Percentiles rank a stretch among this genome's conserved stretches.
These are phyloP conservation scores for Fusarium virguliforme DNA, from an alignment of 2,329 filamentous ascomycete genomes.

Conservation along the genomic window DNA sequence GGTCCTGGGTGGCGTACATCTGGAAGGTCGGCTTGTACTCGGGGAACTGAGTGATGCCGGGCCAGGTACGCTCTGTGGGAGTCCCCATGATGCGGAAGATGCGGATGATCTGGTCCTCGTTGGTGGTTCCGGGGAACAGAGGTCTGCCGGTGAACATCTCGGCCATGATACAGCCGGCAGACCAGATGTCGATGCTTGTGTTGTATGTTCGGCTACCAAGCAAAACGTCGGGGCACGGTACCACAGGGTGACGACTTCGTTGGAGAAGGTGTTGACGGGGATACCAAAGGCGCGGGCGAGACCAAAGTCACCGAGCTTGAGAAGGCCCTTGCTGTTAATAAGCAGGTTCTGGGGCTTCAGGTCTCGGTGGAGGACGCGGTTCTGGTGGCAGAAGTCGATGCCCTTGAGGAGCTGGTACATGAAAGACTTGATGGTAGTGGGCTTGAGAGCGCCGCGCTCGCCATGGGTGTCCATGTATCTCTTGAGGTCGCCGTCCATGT, in stretches of 20 bases:
- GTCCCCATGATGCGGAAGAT: constrained; percentile 99
- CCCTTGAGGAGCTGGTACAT: constrained; percentile 98
- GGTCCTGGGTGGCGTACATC: constrained; percentile 92
- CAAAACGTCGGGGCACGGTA: constrained; percentile 95
- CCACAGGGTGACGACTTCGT: constrained; percentile 98
- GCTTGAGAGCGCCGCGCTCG: constrained; percentile 90
- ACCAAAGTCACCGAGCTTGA: constrained; percentile 96
- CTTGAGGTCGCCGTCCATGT: constrained; percentile 98
- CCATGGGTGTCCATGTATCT: constrained; percentile 98
- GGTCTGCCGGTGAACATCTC: constrained; percentile 99
- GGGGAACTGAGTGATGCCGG: constrained; percentile 93
- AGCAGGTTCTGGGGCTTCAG: constrained; percentile 97
- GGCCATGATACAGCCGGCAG: constrained; percentile 98
- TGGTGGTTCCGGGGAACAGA: constrained; percentile 96
- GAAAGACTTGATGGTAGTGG: constrained; percentile 95
- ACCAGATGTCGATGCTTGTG: constrained; percentile 99
- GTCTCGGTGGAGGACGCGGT: constrained; percentile 94
- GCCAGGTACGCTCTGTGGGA: constrained; percentile 95
- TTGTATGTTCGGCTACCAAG: constrained; percentile 97
- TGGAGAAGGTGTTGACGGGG: constrained; percentile 97
- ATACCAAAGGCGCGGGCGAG: constrained; percentile 96
- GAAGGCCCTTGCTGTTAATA: constrained; percentile 90
- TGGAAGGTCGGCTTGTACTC: constrained; percentile 98
- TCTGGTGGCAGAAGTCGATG: constrained; percentile 98
- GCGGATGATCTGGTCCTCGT: constrained; percentile 96